Evolutionary conservation across 2,329 filamentous ascomycete species (phyloP).

Genomic region (Xylariaceae sp.): DNA sequence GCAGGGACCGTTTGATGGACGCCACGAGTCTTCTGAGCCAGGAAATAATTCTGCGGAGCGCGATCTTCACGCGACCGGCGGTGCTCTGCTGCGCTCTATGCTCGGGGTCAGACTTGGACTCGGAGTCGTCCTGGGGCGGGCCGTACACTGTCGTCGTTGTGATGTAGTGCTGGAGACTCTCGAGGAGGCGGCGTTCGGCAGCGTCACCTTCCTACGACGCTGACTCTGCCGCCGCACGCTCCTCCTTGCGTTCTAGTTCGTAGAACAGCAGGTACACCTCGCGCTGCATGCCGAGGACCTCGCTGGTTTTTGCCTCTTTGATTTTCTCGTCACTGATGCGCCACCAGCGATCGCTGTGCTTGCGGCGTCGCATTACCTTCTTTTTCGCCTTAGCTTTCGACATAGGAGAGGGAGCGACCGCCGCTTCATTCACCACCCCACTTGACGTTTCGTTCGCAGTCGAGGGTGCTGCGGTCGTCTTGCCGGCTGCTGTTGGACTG

Average conservation of each 20-base stretch:
- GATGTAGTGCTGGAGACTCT: not conserved
- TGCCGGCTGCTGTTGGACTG: constrained; percentile 32
- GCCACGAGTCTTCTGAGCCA: not conserved
- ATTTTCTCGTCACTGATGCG: constrained; percentile 96
- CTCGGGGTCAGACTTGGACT: not conserved
- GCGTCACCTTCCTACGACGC: not conserved
- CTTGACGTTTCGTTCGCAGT: constrained; percentile 24
- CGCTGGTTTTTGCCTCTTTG: constrained; percentile 88
- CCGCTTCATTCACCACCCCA: constrained; percentile 25
- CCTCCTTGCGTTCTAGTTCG: constrained; percentile 66
- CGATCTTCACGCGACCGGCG: not conserved
- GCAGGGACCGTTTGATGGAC: not conserved
- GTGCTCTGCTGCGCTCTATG: not conserved
- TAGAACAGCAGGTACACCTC: constrained; percentile 98
- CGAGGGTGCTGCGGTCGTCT: constrained; percentile 28
- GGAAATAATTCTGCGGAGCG: not conserved
- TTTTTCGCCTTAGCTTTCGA: constrained; percentile 11
- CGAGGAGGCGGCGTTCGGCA: not conserved
- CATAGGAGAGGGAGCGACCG: constrained; percentile 2
- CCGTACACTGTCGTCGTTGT: not conserved
- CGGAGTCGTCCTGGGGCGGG: too few species aligned
- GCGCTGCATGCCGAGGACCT: constrained; percentile 90
- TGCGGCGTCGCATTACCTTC: constrained; percentile 45
- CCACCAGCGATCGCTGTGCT: constrained; percentile 86
- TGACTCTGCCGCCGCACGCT: not conserved